Percentiles rank a stretch among this genome's conserved stretches.
Evolutionary conservation across 2,329 filamentous ascomycete species (phyloP).

Genomic region (Trichophyton rubrum): DNA sequence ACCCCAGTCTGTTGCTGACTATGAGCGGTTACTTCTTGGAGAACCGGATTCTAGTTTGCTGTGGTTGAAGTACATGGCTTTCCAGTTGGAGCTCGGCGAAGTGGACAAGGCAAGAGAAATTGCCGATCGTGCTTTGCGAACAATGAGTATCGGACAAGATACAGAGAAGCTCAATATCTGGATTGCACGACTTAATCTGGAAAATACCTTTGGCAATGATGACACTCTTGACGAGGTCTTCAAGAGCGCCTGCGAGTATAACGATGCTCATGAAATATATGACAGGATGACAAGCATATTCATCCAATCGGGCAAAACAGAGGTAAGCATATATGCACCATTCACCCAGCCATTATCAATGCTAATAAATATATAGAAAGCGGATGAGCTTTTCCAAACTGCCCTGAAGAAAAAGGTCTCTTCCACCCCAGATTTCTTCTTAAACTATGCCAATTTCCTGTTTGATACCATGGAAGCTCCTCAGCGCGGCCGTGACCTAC

Average conservation of each 20-base stretch:
- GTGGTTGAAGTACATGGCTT: conserved; percentile 98
- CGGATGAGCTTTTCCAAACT: conserved; percentile 72
- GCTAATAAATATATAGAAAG: conserved; percentile 47
- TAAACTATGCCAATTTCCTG: conserved; percentile 90
- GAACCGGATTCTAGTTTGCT: conserved; percentile 86
- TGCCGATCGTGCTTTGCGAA: conserved; percentile 77
- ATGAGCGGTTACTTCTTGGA: conserved; percentile 80
- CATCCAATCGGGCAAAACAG: conserved; percentile 75
- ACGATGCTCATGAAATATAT: conserved; percentile 80
- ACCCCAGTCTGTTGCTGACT: conserved; percentile 81
- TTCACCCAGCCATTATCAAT: background rate
- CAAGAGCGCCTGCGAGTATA: conserved; percentile 85
- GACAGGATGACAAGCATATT: conserved; percentile 87
- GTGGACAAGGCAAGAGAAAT: conserved; percentile 77
- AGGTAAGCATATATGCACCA: conserved; percentile 44
- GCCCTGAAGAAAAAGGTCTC: conserved; percentile 88
- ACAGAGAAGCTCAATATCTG: conserved; percentile 90
- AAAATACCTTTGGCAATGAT: conserved; percentile 77
- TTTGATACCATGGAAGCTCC: conserved; percentile 59
- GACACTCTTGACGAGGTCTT: conserved; percentile 76
- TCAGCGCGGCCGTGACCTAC: conserved; percentile 62
- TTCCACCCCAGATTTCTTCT: conserved; percentile 67
- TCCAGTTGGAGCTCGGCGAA: conserved; percentile 86
- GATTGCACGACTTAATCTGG: conserved; percentile 87
- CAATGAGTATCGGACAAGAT: conserved; percentile 82